Percentiles rank a stretch among this genome's conserved stretches.
Conservation (phyloP, 306 rosid genomes). For the Datisca glomerata region DNA sequence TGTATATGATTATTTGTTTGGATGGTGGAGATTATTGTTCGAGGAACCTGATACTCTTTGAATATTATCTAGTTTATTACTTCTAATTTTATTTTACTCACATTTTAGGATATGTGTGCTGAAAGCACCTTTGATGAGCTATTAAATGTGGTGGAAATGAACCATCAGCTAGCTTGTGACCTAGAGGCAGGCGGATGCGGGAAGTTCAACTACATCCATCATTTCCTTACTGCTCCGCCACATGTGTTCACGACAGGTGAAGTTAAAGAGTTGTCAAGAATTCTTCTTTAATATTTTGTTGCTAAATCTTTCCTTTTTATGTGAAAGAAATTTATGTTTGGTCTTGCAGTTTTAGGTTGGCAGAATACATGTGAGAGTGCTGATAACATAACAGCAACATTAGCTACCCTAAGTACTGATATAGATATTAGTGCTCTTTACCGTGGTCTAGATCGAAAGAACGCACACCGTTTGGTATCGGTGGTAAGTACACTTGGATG, state of each 20-base stretch:
- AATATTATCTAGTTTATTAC: conserved; percentile 5
- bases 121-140: conserved; percentile 75
- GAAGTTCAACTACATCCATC: conserved; percentile 81
- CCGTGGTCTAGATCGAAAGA: conserved; percentile 75
- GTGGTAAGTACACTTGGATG: conserved; percentile 54
- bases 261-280: conserved; percentile 11
- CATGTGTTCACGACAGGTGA: conserved; percentile 88
- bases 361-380: conserved; percentile 81
- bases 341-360: conserved; percentile 85
- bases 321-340: conserved; percentile 7
- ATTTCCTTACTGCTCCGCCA: conserved; percentile 73
- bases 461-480: conserved; percentile 65
- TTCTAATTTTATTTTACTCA: conserved; percentile 20
- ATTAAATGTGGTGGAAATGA: conserved; percentile 74
- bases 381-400: conserved; percentile 63
- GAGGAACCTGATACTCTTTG: conserved; percentile 11
- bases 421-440: conserved; percentile 72
- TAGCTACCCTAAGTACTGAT: conserved; percentile 64
- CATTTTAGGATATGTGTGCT: conserved; percentile 43
- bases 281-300: not conserved
- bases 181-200: conserved; percentile 81
- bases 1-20: conserved; percentile 13
- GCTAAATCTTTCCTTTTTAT: not conserved
- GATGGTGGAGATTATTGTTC: conserved; percentile 7
- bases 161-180: conserved; percentile 89